Evolutionary conservation across 1,284 basidiomycete genomes (phyloP).

Genomic region (Xerocomus cyaneibrunnescens): DNA sequence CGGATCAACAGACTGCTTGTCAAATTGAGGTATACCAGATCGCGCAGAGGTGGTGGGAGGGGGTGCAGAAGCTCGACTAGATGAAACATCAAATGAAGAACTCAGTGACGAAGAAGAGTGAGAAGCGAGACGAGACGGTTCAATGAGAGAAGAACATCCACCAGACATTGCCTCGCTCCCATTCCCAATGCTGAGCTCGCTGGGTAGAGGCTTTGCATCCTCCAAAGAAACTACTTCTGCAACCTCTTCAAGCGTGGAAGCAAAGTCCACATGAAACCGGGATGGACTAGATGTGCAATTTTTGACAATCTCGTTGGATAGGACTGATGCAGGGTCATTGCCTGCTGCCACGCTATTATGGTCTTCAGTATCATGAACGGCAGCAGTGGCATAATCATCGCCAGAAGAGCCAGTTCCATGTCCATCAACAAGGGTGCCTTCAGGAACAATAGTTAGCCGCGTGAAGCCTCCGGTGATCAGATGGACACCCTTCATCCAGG

Average conservation of each 20-base stretch:
- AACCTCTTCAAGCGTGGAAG: slow-evolving; percentile 19
- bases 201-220: slow-evolving; percentile 13
- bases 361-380: slow-evolving; percentile 14
- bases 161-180: slow-evolving; percentile 25
- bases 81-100: slow-evolving; percentile 41
- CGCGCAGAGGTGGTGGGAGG: slow-evolving; percentile 37
- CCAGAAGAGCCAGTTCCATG: slow-evolving; percentile 21
- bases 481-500: slow-evolving; percentile 30
- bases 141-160: slow-evolving; percentile 29
- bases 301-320: slow-evolving; percentile 9
- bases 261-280: slow-evolving; percentile 11
- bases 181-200: slow-evolving; percentile 19
- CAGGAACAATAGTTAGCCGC: slow-evolving; percentile 26
- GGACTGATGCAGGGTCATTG: slow-evolving; percentile 13
- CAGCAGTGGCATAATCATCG: slow-evolving; percentile 12
- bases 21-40: slow-evolving; percentile 35
- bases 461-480: slow-evolving; percentile 22
- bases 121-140: slow-evolving; percentile 28
- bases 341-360: slow-evolving; percentile 9
- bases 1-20: slow-evolving; percentile 48
- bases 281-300: slow-evolving; percentile 9
- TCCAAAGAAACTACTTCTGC: slow-evolving; percentile 7
- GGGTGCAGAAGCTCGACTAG: slow-evolving; percentile 38
- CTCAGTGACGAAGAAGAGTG: slow-evolving; percentile 36
- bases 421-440: slow-evolving; percentile 30